phyloP scores from a whole-genome alignment of 148 eudicot species.

The Vaccinium macrocarpon region DNA sequence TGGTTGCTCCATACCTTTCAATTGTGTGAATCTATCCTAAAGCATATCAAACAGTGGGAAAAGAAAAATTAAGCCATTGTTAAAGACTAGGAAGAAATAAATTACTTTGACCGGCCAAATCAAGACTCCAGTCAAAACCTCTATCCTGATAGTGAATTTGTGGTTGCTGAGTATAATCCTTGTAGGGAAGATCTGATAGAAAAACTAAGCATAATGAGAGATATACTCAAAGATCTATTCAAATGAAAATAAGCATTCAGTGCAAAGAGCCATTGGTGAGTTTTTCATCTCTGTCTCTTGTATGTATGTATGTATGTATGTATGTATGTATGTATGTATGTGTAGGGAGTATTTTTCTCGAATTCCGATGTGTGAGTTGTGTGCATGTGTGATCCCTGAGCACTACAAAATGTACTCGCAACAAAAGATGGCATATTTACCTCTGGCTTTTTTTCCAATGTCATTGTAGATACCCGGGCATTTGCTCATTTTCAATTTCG shows the following conservation, averaged over 20 bases:
- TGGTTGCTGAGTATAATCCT: conserved; percentile 16
- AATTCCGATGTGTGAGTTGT: too few species aligned
- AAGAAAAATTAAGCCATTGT: neutral
- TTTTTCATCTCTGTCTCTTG: too few species aligned
- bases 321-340: too few species aligned
- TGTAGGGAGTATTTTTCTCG: too few species aligned
- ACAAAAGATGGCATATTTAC: conserved; percentile 17
- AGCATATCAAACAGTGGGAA: too few species aligned
- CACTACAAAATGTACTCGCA: neutral
- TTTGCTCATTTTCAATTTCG: conserved; percentile 18
- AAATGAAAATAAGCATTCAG: too few species aligned
- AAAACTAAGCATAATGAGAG: neutral
- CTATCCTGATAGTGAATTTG: conserved; percentile 5
- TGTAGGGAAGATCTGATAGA: conserved; percentile 24
- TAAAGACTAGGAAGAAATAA: neutral
- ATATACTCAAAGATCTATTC: neutral
- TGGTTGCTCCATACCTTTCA: too few species aligned
- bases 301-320: too few species aligned
- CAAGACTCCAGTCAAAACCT: conserved; percentile 8
- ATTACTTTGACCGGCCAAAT: conserved; percentile 16
- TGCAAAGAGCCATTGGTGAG: too few species aligned
- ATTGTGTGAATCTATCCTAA: too few species aligned
- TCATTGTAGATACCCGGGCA: conserved; percentile 17
- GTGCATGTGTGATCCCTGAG: too few species aligned
- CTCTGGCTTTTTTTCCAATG: conserved; percentile 25